These are phyloP conservation scores for Fagus crenata DNA, from an alignment of 306 rosid species.

Conservation along the genomic window DNA sequence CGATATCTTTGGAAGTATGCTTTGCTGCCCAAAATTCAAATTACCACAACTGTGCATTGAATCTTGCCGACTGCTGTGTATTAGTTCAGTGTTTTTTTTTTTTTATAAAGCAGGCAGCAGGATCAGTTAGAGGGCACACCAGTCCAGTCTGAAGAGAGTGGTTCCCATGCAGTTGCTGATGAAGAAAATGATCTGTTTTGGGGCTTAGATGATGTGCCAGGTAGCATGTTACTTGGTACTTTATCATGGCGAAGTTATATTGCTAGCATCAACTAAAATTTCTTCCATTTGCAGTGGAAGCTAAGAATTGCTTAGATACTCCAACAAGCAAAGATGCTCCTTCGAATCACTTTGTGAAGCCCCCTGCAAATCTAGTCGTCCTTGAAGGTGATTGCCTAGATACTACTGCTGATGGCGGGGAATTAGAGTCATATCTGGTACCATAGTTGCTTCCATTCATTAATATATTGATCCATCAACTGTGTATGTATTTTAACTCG, in stretches of 20 bases:
- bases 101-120: constrained; percentile 57
- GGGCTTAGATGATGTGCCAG: constrained; percentile 79
- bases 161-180: constrained; percentile 42
- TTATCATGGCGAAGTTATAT: constrained; percentile 15
- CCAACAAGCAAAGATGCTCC: constrained; percentile 48
- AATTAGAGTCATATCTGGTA: constrained; percentile 94
- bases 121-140: constrained; percentile 64
- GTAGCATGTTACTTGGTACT: constrained; percentile 41
- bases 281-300: constrained; percentile 64
- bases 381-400: constrained; percentile 98
- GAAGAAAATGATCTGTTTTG: constrained; percentile 77
- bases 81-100: not conserved
- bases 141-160: constrained; percentile 49
- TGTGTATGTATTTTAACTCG: constrained; percentile 15
- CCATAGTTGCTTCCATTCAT: constrained; percentile 35
- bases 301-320: constrained; percentile 61
- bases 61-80: not conserved
- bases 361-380: constrained; percentile 91
- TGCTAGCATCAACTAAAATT: constrained; percentile 22
- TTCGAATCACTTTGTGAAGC: constrained; percentile 63
- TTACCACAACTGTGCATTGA: constrained; percentile 3
- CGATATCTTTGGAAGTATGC: not conserved
- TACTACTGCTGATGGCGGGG: constrained; percentile 78
- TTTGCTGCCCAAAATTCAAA: not conserved
- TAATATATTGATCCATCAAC: not conserved